Evolutionary conservation across 177 flowering plant genomes (phyloP).

Genomic region (Vitis hybrid): DNA sequence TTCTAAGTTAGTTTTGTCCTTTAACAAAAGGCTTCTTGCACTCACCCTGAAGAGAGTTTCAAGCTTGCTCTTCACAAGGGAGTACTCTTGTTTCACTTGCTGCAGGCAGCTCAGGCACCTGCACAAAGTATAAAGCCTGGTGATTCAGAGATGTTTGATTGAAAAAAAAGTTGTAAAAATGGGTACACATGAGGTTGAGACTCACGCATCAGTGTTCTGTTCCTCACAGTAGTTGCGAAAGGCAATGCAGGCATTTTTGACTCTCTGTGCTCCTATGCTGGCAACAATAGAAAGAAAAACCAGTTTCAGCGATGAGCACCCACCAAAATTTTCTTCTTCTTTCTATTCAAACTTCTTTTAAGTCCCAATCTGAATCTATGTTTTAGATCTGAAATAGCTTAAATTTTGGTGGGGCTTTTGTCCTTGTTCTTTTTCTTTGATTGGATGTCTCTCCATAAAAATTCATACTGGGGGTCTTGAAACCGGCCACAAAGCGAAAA

Average conservation of each 20-base stretch:
- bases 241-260: constrained; percentile 50
- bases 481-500: neutral
- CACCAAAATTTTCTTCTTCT: neutral
- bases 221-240: constrained; percentile 58
- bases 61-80: constrained; percentile 43
- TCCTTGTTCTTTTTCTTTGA: too few species aligned
- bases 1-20: neutral
- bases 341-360: neutral
- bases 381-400: neutral
- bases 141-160: too few species aligned
- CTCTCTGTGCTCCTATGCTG: too few species aligned
- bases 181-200: neutral
- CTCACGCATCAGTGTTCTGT: constrained; percentile 61
- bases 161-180: too few species aligned
- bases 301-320: neutral
- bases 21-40: neutral
- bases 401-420: neutral
- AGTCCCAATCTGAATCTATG: neutral
- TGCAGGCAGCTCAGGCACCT: constrained; percentile 45
- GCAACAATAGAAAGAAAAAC: constrained; percentile 1
- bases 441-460: neutral
- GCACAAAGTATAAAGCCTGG: neutral
- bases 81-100: constrained; percentile 34
- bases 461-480: neutral
- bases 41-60: constrained; percentile 42